phyloP scores from a whole-genome alignment of 2,329 filamentous ascomycete species.

The Trichoderma sp. region DNA sequence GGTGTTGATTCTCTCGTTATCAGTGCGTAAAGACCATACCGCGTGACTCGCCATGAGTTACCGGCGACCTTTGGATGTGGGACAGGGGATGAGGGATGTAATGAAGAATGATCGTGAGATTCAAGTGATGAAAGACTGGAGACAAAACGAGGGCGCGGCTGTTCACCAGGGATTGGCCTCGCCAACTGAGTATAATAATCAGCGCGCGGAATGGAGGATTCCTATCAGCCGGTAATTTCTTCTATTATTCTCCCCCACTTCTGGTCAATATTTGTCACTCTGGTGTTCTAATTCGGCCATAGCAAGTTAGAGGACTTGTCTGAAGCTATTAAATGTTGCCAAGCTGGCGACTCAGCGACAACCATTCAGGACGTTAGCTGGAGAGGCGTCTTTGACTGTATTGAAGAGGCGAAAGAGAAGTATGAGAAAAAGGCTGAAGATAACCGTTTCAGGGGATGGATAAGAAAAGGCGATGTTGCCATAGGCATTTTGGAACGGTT shows the following conservation, averaged over 20 bases:
- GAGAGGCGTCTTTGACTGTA: slow-evolving; percentile 1
- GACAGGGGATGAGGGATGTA: slow-evolving; percentile 7
- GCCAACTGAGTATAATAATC: slow-evolving; percentile 11
- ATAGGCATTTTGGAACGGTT: slow-evolving; percentile 7
- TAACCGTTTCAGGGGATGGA: slow-evolving; percentile 3
- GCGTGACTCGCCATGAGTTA: background rate
- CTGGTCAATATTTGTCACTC: background rate
- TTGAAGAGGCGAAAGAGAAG: background rate
- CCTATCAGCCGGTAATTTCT: background rate
- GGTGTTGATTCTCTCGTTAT: background rate
- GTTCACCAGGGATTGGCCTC: slow-evolving; percentile 5
- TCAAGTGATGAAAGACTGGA: slow-evolving; percentile 13
- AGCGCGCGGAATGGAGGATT: slow-evolving; percentile 14
- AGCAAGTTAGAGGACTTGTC: slow-evolving; percentile 5
- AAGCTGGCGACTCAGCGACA: background rate
- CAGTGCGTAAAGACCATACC: background rate
- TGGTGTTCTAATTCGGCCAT: background rate
- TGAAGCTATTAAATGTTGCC: background rate
- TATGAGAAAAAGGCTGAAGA: slow-evolving; percentile 3
- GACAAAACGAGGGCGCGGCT: background rate
- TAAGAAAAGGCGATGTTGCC: background rate
- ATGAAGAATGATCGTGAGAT: slow-evolving; percentile 4
- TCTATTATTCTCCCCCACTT: background rate
- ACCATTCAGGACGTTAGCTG: background rate
- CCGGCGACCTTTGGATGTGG: background rate